Evolutionary conservation across 1,284 basidiomycete genomes (phyloP).

Genomic region (Coniophora puteana): DNA sequence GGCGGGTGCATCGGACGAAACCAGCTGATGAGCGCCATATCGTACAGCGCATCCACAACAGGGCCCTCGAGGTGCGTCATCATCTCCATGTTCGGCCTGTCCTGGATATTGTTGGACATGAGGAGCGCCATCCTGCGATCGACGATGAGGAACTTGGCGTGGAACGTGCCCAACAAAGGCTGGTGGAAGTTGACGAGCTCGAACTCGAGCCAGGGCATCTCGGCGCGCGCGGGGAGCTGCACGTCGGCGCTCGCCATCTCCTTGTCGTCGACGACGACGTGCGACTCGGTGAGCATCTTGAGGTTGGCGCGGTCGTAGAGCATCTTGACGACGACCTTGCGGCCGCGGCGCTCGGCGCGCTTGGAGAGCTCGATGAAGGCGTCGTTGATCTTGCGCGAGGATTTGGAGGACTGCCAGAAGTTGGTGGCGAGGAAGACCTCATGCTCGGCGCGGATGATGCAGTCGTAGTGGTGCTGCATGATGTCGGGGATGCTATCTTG

Average conservation of each 20-base stretch:
- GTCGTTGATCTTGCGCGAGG: conserved; percentile 47
- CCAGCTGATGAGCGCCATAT: conserved; percentile 71
- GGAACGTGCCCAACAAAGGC: conserved; percentile 72
- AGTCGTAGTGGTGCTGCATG: conserved; percentile 53
- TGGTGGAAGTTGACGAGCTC: conserved; percentile 54
- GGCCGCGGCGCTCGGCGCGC: conserved; percentile 39
- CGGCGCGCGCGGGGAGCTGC: conserved; percentile 50
- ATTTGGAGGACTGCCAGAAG: conserved; percentile 51
- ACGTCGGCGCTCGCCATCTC: conserved; percentile 47
- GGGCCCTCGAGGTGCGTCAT: conserved; percentile 67
- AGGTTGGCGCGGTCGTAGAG: conserved; percentile 68
- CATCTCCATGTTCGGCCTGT: conserved; percentile 67
- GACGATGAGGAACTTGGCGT: conserved; percentile 74
- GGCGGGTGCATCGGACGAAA: conserved; percentile 53
- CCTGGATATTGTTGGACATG: conserved; percentile 77
- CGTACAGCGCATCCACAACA: conserved; percentile 71
- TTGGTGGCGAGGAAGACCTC: conserved; percentile 64
- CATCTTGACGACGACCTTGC: conserved; percentile 55
- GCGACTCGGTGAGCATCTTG: conserved; percentile 54
- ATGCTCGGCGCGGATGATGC: conserved; percentile 53
- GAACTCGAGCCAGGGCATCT: conserved; percentile 60
- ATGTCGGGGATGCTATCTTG: conserved; percentile 58
- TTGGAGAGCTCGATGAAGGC: conserved; percentile 54
- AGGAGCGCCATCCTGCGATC: conserved; percentile 71
- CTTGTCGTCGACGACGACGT: conserved; percentile 45